These are phyloP conservation scores for Clitopilus hobsonii DNA, from an alignment of 768 basidiomycete species.

Conservation along the genomic window DNA sequence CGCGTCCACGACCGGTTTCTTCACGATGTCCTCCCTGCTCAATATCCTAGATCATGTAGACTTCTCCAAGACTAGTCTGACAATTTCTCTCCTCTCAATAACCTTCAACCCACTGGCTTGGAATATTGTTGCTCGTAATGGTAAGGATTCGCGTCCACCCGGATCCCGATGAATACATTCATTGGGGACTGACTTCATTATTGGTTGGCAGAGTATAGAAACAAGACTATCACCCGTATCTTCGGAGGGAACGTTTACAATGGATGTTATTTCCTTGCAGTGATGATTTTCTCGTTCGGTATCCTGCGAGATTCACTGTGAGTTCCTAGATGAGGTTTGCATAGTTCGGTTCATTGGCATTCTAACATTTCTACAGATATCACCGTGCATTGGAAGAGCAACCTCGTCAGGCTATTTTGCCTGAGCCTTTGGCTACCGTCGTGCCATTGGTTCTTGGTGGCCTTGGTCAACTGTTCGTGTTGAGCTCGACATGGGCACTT, in stretches of 20 bases:
- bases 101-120: constrained; percentile 92
- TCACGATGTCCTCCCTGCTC: constrained; percentile 10
- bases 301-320: constrained; percentile 83
- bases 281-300: constrained; percentile 81
- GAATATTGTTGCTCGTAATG: constrained; percentile 93
- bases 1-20: constrained; percentile 5
- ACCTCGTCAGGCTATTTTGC: constrained; percentile 62
- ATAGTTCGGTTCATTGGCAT: not conserved
- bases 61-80: constrained; percentile 58
- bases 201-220: constrained; percentile 49
- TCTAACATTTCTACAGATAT: constrained; percentile 46
- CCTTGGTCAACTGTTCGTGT: constrained; percentile 78
- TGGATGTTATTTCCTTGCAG: constrained; percentile 86
- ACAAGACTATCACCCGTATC: constrained; percentile 82
- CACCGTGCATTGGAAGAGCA: constrained; percentile 72
- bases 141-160: constrained; percentile 33
- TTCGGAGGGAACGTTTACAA: constrained; percentile 68
- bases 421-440: constrained; percentile 56
- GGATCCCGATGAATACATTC: not conserved
- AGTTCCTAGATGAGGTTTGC: constrained; percentile 22
- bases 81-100: constrained; percentile 63
- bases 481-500: constrained; percentile 85
- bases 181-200: not conserved
- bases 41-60: constrained; percentile 38
- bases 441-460: constrained; percentile 59